Base-by-base conservation (phyloP, 768 basidiomycete species). In the Cytidiella melzeri region DNA sequence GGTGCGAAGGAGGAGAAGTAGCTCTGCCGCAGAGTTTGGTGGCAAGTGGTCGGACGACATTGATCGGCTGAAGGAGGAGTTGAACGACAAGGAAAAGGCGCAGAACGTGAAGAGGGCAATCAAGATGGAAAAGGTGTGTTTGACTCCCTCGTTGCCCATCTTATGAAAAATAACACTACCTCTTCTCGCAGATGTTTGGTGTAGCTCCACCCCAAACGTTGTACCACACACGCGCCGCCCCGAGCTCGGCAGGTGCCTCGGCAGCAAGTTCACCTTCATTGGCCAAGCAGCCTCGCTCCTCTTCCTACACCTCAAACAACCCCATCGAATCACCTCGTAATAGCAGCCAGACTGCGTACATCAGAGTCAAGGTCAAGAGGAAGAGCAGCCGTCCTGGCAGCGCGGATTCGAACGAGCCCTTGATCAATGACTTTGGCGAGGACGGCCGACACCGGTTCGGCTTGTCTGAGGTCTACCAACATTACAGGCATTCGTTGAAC, bases 41-140 rank as follows among this genome's bases (percentile, higher is more conserved):
- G 61, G 69, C n/a, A 62, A 66, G 3, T 80, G 79, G 80, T 67
- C 67, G 10, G 77, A 78, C 43, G 73, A 77, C 27, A 62, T 77
- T 34, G 85, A 87, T 53, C 72, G 84, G 26, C 64, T 81, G 38
- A 85, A 78, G 64, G 84, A 81, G 61, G 83, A 87, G 51, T 72
- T 92, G 42, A 75, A 81, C 57, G 80, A 79, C 24, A 73, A 69
- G 55, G 87, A 91, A 62, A 89, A 88, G 69, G 83, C 84, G 12
- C 76, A 84, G 60, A 87, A 86, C 58, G 87, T 92, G 41, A 75
- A 81, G 43, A 69, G 90, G 44, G 88, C 87, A 34, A 74, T 83
- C 61, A 92, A 92, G 67, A 91, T 92, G 87, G 87, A 91, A 67
- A 84, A 86, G 80, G 89, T 86, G 48, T 25, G 73, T 62, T 12